A percentile compares a stretch with the other conserved stretches of the same genome.
These are phyloP conservation scores for Glaciozyma martinii DNA, from an alignment of 768 basidiomycete genomes.

Conservation along the genomic window DNA sequence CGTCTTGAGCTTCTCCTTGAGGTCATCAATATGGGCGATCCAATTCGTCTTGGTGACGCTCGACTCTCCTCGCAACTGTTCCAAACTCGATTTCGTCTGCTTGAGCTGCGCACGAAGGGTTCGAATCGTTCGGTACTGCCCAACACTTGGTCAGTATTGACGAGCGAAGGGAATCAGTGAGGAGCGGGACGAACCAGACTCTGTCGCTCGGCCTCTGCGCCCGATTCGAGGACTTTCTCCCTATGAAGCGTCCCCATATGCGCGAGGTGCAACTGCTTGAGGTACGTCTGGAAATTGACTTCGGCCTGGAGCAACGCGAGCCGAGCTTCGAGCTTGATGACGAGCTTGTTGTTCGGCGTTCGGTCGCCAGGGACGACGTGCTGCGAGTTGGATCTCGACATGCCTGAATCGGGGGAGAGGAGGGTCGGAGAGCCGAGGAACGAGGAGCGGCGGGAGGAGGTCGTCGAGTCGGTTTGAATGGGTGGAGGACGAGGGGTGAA, in stretches of 20 bases:
- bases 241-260: conserved; percentile 73
- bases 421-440: conserved; percentile 12
- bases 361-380: background rate
- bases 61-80: conserved; percentile 63
- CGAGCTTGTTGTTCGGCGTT: conserved; percentile 5
- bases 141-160: background rate
- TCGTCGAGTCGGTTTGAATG: background rate
- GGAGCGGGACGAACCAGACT: conserved; percentile 50
- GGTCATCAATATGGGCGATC: conserved; percentile 69
- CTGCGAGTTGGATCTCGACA: background rate
- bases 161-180: background rate
- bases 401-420: background rate
- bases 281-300: conserved; percentile 76
- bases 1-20: conserved; percentile 66
- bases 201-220: conserved; percentile 72
- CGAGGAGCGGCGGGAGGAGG: background rate
- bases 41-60: conserved; percentile 66
- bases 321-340: conserved; percentile 65
- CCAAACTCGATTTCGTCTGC: conserved; percentile 58
- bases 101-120: conserved; percentile 50
- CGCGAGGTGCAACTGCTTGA: conserved; percentile 67
- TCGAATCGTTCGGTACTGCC: conserved; percentile 24
- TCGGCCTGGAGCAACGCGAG: conserved; percentile 66
- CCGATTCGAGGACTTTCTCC: conserved; percentile 60
- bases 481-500: background rate